Conservation (phyloP, 768 basidiomycete genomes). For the Boletus barrowsii region DNA sequence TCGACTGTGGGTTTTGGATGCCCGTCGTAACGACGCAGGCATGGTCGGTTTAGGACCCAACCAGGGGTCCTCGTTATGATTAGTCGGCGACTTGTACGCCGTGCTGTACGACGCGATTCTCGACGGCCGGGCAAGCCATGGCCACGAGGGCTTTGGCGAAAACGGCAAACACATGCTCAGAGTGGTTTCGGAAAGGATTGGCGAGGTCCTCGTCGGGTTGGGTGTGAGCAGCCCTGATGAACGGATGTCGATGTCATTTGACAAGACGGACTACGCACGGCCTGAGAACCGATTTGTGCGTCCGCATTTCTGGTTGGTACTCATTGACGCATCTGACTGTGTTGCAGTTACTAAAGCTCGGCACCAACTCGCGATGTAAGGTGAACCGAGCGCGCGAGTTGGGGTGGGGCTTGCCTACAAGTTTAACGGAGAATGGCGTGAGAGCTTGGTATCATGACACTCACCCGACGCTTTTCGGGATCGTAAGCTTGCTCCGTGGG, state of each 20-base stretch:
- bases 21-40: conserved; percentile 49
- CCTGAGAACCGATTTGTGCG: neutral
- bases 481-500: no score
- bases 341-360: conserved; percentile 5
- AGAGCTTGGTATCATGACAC: no score
- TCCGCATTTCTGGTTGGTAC: neutral
- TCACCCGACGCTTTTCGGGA: no score
- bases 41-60: conserved; percentile 57
- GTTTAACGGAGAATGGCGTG: no score
- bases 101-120: conserved; percentile 37
- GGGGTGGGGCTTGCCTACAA: conserved; percentile 15
- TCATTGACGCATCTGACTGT: neutral
- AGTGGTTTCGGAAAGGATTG: conserved; percentile 40
- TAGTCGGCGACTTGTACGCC: conserved; percentile 40
- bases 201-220: conserved; percentile 18
- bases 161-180: no score
- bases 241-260: conserved; percentile 41
- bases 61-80: conserved; percentile 41
- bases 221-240: neutral
- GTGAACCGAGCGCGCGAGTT: conserved; percentile 9
- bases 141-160: conserved; percentile 42
- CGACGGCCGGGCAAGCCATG: conserved; percentile 5
- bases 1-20: conserved; percentile 48
- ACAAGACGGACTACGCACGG: conserved; percentile 13
- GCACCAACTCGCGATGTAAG: conserved; percentile 18